These are phyloP conservation scores for Populus hybrid DNA, from an alignment of 441 rosid species.

Conservation along the genomic window DNA sequence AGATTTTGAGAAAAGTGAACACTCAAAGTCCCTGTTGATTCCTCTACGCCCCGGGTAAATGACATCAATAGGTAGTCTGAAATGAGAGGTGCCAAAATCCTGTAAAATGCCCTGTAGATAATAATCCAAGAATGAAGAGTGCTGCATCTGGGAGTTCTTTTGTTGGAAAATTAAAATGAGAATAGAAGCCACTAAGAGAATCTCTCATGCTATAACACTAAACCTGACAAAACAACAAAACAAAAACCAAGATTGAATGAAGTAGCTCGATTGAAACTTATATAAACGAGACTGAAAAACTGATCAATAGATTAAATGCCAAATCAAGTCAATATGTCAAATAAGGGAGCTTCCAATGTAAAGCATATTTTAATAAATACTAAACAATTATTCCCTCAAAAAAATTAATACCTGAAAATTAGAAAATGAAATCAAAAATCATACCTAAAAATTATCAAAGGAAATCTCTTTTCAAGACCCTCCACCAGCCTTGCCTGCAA, in stretches of 20 bases:
- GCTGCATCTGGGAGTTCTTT: slow-evolving; percentile 31
- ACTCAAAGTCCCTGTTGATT: slow-evolving; percentile 43
- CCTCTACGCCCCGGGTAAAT: slow-evolving; percentile 43
- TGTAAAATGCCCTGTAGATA: slow-evolving; percentile 14
- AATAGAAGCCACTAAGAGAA: slow-evolving; percentile 2
- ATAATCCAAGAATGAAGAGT: slow-evolving; percentile 10
- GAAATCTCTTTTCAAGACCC: slow-evolving; percentile 35
- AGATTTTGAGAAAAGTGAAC: slow-evolving; percentile 39
- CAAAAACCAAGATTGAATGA: background rate
- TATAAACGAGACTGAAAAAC: background rate
- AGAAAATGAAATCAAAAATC: background rate
- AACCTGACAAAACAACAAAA: background rate
- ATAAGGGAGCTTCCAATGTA: background rate
- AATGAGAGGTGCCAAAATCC: slow-evolving; percentile 14
- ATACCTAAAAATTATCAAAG: slow-evolving; percentile 35
- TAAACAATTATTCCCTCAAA: background rate
- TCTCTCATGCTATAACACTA: background rate
- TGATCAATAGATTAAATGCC: background rate
- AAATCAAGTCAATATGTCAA: background rate
- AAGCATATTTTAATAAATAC: background rate
- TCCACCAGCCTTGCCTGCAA: slow-evolving; percentile 64
- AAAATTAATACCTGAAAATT: no score
- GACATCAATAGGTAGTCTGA: slow-evolving; percentile 13
- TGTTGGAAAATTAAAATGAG: background rate
- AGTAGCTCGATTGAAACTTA: background rate